Conservation (phyloP, 2,329 filamentous ascomycete species). For the Xylaria sp. region DNA sequence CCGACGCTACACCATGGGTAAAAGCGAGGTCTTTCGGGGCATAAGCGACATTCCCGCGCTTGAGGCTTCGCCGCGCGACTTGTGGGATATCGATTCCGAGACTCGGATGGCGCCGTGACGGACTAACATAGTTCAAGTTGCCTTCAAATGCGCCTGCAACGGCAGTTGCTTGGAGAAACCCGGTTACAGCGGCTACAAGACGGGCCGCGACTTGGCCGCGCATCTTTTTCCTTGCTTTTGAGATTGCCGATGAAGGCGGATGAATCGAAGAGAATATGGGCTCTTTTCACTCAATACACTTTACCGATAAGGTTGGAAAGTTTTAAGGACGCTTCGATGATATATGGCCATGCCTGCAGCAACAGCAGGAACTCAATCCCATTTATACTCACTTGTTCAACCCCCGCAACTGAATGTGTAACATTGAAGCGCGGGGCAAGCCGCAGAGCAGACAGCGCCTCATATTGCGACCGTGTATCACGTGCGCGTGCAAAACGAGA, state of each 20-base stretch:
- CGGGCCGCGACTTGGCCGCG: neutral
- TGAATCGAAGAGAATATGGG: neutral
- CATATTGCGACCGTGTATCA: neutral
- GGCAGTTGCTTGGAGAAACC: slow-evolving; percentile 13
- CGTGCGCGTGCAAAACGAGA: neutral
- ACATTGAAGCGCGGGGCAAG: slow-evolving; percentile 1
- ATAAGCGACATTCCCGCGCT: slow-evolving; percentile 49
- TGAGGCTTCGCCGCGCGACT: slow-evolving; percentile 60
- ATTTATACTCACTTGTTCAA: slow-evolving; percentile 15
- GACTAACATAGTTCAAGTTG: slow-evolving; percentile 72
- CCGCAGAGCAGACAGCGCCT: neutral
- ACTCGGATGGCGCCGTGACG: slow-evolving; percentile 66
- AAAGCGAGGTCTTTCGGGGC: slow-evolving; percentile 60
- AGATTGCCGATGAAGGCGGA: neutral
- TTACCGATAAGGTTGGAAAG: neutral
- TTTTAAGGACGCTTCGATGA: no score
- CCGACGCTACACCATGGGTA: slow-evolving; percentile 65
- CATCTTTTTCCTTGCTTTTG: slow-evolving; percentile 6
- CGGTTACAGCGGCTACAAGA: neutral
- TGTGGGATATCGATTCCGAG: slow-evolving; percentile 69
- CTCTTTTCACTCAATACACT: neutral
- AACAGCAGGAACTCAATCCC: neutral
- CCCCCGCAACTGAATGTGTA: neutral
- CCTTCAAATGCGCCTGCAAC: slow-evolving; percentile 36
- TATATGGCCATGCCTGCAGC: neutral